Conservation (phyloP, 2,329 filamentous ascomycete species). For the Cladophialophora carrionii region DNA sequence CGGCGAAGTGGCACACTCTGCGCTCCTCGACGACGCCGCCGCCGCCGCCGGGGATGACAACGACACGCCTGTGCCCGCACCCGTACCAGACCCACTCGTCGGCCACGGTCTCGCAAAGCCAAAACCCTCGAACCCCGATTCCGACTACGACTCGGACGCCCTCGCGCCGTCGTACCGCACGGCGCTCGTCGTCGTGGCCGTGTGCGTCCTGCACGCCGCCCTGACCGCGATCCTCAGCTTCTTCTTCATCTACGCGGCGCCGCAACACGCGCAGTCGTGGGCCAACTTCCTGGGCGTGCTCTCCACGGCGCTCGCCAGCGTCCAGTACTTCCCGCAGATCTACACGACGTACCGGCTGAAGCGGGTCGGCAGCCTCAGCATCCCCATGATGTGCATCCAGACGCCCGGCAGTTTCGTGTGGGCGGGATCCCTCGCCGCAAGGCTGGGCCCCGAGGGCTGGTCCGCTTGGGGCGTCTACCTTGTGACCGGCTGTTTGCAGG, state of each 20-base stretch:
- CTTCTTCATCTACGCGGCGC: conserved; percentile 66
- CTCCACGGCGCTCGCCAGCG: conserved; percentile 73
- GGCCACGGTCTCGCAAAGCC: conserved; percentile 29
- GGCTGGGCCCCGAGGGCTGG: conserved; percentile 83
- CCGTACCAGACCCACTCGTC: conserved; percentile 38
- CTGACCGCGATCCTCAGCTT: conserved; percentile 62
- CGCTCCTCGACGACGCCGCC: conserved; percentile 29
- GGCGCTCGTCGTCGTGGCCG: conserved; percentile 72
- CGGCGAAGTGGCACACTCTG: conserved; percentile 50
- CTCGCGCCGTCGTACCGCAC: conserved; percentile 70
- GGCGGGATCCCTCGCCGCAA: conserved; percentile 76
- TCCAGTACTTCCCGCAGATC: conserved; percentile 96
- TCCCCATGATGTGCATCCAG: conserved; percentile 98
- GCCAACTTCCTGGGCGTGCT: conserved; percentile 83
- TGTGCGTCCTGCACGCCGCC: conserved; percentile 77
- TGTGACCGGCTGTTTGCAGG: conserved; percentile 83
- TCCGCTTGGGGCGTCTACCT: conserved; percentile 94
- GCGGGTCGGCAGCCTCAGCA: conserved; percentile 86
- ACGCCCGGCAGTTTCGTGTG: conserved; percentile 91
- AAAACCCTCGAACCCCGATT: no score
- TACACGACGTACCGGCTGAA: conserved; percentile 85
- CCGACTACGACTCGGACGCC: conserved; percentile 24
- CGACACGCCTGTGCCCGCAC: conserved; percentile 30
- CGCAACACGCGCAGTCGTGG: conserved; percentile 71
- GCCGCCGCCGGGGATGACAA: no score